A percentile compares a stretch with the other conserved stretches of the same genome.
These are phyloP conservation scores for Leucogyrophana mollusca DNA, from an alignment of 768 basidiomycete species.

Conservation along the genomic window DNA sequence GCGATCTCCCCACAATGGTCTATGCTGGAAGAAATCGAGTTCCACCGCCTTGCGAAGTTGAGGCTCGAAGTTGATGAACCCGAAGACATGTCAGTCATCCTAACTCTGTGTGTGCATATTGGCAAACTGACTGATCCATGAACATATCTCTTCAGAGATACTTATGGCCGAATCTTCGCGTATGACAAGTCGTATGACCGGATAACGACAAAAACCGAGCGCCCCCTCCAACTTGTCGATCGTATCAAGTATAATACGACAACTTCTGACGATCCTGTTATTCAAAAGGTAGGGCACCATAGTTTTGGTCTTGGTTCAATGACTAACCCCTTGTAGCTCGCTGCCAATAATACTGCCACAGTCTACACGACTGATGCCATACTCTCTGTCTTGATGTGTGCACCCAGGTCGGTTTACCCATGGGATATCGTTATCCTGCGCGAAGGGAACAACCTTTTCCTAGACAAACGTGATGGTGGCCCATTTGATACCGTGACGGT, in stretches of 20 bases:
- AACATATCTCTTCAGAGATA: slow-evolving; percentile 47
- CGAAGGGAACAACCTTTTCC: slow-evolving; percentile 89
- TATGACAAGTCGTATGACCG: slow-evolving; percentile 97
- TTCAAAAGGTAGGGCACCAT: slow-evolving; percentile 68
- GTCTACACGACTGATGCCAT: slow-evolving; percentile 96
- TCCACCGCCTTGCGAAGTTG: slow-evolving; percentile 87
- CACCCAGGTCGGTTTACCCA: slow-evolving; percentile 92
- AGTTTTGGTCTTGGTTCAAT: slow-evolving; percentile 3
- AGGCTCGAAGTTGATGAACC: slow-evolving; percentile 92
- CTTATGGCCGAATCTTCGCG: slow-evolving; percentile 86
- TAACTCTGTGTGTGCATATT: background rate
- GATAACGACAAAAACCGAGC: slow-evolving; percentile 90
- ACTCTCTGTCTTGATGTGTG: slow-evolving; percentile 93
- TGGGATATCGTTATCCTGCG: slow-evolving; percentile 98
- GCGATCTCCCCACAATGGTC: slow-evolving; percentile 89
- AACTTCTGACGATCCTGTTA: slow-evolving; percentile 96
- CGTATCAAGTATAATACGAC: slow-evolving; percentile 97
- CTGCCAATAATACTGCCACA: slow-evolving; percentile 74
- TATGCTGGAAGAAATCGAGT: slow-evolving; percentile 98
- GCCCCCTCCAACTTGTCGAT: slow-evolving; percentile 88
- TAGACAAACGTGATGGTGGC: slow-evolving; percentile 97
- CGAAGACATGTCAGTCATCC: slow-evolving; percentile 75
- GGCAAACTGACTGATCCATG: slow-evolving; percentile 8
- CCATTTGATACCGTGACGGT: slow-evolving; percentile 97
- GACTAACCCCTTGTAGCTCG: slow-evolving; percentile 51